Percentiles rank a stretch among this genome's conserved stretches.
phyloP scores from a whole-genome alignment of 2,329 filamentous ascomycete species.

The Ceratocystis harringtonii region DNA sequence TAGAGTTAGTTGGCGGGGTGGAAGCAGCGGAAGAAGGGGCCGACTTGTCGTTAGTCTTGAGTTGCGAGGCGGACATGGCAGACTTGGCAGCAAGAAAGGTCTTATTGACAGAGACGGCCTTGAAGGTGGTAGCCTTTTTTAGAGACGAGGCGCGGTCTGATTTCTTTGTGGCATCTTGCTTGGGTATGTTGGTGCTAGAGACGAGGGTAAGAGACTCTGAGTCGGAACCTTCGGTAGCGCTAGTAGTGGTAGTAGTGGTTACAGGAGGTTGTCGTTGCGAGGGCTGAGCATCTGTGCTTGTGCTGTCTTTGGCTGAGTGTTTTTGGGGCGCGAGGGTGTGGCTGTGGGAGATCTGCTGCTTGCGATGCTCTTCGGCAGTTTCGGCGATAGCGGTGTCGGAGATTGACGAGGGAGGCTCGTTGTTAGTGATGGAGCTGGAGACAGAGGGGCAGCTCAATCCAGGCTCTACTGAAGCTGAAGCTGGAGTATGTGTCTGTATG shows the following conservation, averaged over 20 bases:
- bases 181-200: conserved; percentile 17
- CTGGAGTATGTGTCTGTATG: neutral
- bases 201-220: conserved; percentile 42
- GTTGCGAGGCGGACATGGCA: conserved; percentile 28
- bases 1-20: conserved; percentile 27
- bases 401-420: neutral
- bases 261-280: neutral
- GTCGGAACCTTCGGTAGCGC: conserved; percentile 60
- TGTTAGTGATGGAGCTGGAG: neutral
- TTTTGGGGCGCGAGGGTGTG: no score
- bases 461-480: conserved; percentile 1
- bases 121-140: conserved; percentile 68
- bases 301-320: no score
- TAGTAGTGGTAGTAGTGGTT: conserved; percentile 47
- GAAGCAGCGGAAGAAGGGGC: conserved; percentile 28
- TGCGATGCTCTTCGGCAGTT: neutral
- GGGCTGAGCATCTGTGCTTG: conserved; percentile 20
- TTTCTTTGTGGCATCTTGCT: conserved; percentile 38
- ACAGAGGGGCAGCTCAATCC: neutral
- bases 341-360: neutral
- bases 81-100: conserved; percentile 65
- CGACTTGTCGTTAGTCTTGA: conserved; percentile 39
- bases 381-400: neutral
- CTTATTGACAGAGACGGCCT: conserved; percentile 73
- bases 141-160: conserved; percentile 45